Base-by-base conservation (phyloP, 805 yeast species). In the Lachancea quebecensis region DNA sequence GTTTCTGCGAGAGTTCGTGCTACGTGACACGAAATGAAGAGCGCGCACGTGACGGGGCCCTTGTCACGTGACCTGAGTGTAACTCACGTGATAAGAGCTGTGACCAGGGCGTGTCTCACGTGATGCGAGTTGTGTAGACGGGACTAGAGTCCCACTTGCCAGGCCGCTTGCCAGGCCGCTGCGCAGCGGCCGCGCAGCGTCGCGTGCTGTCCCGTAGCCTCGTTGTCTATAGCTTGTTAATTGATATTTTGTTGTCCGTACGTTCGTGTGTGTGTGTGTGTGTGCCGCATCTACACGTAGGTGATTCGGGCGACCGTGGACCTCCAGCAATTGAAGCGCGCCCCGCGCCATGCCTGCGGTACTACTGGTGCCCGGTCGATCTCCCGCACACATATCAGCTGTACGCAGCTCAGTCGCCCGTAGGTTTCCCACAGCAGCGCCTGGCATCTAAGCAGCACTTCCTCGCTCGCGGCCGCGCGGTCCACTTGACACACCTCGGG, bases 1-100 rank as follows among this genome's bases (percentile, higher is more conserved):
- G 85, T 85, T 81, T 59, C 52, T 84, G 31, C 71, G 70, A 48
- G 78, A 77, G 53, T 81, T 79, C 62, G 82, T 82, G 4, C 44
- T 70, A 15, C 17, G 42, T 8, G 35, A 40, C 16, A 7, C 5
- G 18, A 15, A 9, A 10, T 15, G 10, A 21, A 4, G 7, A 4
- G 25, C 25, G 7, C 25, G 7, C 25, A 21, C 25, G 25, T 21
- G 25, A 21, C 25, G 25, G 7, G 25, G 6, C 7, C 7, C 25
- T 4, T n/a, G n/a, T n/a, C n/a, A n/a, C n/a, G n/a, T n/a, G n/a
- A n/a, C n/a, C n/a, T n/a, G n/a, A n/a, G n/a, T n/a, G n/a, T n/a
- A n/a, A n/a, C n/a, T n/a, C n/a, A n/a, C n/a, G n/a, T n/a, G n/a
- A n/a, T n/a, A n/a, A n/a, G n/a, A n/a, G n/a, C n/a, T n/a, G n/a